A percentile compares a stretch with the other conserved stretches of the same genome.
phyloP scores from a whole-genome alignment of 768 basidiomycete genomes.

The Tephrocybe sp. region DNA sequence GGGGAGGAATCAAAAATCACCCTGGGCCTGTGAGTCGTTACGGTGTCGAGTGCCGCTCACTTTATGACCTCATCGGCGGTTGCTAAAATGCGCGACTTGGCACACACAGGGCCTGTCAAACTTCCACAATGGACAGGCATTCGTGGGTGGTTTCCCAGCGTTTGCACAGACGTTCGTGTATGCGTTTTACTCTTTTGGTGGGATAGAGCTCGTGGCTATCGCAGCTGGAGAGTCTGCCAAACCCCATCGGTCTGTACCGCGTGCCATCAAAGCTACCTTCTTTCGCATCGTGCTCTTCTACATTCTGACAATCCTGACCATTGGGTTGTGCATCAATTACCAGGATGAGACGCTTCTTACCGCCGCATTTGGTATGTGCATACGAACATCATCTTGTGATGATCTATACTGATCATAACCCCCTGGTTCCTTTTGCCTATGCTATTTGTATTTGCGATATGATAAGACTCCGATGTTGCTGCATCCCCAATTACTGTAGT shows the following conservation, averaged over 20 bases:
- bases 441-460: too few species aligned
- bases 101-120: constrained; percentile 46
- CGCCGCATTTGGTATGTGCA: constrained; percentile 38
- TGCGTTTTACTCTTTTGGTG: constrained; percentile 69
- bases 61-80: constrained; percentile 7
- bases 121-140: constrained; percentile 47
- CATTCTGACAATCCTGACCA: constrained; percentile 59
- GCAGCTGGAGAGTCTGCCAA: constrained; percentile 70
- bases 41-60: constrained; percentile 19
- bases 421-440: too few species aligned
- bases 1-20: constrained; percentile 56
- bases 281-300: constrained; percentile 66
- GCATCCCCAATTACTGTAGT: constrained; percentile 65
- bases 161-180: constrained; percentile 62
- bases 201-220: constrained; percentile 67
- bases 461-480: constrained; percentile 43
- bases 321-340: constrained; percentile 64
- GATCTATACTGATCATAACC: neutral
- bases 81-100: too few species aligned
- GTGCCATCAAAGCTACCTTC: constrained; percentile 67
- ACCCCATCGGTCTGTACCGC: constrained; percentile 61
- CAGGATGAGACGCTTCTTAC: constrained; percentile 50
- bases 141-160: constrained; percentile 49
- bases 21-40: constrained; percentile 58
- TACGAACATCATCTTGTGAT: neutral